Conservation (phyloP, 768 basidiomycete genomes). For the Coprinellus aureogranulatus region DNA sequence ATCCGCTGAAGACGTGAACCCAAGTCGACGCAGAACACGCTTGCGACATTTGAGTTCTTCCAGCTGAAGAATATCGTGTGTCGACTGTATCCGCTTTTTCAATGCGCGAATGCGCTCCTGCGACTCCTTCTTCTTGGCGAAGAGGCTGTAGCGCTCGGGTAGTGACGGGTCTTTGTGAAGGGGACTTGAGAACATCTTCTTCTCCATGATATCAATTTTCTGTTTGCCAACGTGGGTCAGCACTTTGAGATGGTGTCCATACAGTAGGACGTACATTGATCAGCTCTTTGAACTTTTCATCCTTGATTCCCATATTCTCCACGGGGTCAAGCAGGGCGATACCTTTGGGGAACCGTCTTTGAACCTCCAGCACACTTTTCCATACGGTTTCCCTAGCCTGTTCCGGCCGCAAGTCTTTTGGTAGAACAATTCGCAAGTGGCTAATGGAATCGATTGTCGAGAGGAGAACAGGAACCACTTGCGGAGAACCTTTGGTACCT, state of each 20-base stretch:
- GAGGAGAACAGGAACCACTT: conserved; percentile 86
- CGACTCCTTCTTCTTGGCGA: conserved; percentile 69
- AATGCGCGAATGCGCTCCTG: conserved; percentile 70
- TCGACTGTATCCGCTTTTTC: conserved; percentile 84
- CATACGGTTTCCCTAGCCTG: conserved; percentile 77
- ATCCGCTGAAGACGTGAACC: conserved; percentile 84
- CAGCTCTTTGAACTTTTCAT: conserved; percentile 86
- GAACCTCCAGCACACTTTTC: conserved; percentile 91
- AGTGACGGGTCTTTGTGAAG: conserved; percentile 78
- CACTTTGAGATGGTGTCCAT: not conserved
- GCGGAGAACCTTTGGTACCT: conserved; percentile 73
- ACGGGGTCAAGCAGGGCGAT: conserved; percentile 87
- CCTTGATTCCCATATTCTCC: conserved; percentile 93
- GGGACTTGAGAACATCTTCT: conserved; percentile 75
- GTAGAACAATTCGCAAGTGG: conserved; percentile 81
- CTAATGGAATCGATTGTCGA: conserved; percentile 85
- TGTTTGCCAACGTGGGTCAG: conserved; percentile 25
- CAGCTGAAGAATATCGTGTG: conserved; percentile 89
- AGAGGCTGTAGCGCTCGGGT: conserved; percentile 77
- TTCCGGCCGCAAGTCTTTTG: conserved; percentile 83
- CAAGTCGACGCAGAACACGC: conserved; percentile 87
- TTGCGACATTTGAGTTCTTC: conserved; percentile 96
- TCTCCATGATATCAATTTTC: conserved; percentile 92
- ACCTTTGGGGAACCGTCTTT: conserved; percentile 84
- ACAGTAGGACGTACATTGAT: conserved; percentile 56